phyloP scores from a whole-genome alignment of 1,139 yeast genomes.

The Pneumocystis jirovecii region DNA sequence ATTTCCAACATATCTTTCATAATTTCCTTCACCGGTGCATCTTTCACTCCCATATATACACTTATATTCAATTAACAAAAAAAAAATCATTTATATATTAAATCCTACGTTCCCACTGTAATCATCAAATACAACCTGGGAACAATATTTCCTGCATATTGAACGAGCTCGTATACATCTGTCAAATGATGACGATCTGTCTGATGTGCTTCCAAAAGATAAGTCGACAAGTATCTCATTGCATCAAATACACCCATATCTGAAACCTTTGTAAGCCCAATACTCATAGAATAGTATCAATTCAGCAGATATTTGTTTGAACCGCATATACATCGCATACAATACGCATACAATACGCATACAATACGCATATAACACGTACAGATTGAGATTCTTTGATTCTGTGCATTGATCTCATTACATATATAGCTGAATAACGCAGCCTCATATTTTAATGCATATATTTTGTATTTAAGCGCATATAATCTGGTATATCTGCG shows the following conservation, averaged over 20 bases:
- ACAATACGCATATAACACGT: not conserved
- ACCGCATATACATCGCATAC: not conserved
- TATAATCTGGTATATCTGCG: not conserved
- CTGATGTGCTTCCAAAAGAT: slow-evolving; percentile 52
- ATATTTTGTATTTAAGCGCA: not conserved
- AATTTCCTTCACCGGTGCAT: slow-evolving; percentile 71
- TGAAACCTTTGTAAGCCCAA: not conserved
- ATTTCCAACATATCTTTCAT: slow-evolving; percentile 95
- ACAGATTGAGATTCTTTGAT: not conserved
- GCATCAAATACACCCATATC: slow-evolving; percentile 56
- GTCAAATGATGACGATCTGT: slow-evolving; percentile 52
- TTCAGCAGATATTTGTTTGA: not conserved
- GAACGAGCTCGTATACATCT: slow-evolving; percentile 85
- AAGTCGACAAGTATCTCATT: slow-evolving; percentile 50
- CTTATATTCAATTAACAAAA: not conserved
- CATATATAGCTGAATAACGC: too few species aligned
- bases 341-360: too few species aligned
- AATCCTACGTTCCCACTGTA: slow-evolving; percentile 56
- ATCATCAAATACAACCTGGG: slow-evolving; percentile 91
- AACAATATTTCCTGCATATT: slow-evolving; percentile 71
- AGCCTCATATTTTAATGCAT: not conserved
- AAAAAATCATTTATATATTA: not conserved
- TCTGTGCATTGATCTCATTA: too few species aligned
- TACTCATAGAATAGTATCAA: not conserved
- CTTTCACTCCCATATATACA: slow-evolving; percentile 36